Base-by-base conservation (phyloP, 768 basidiomycete species). In the Xerocomellus dryophilus region DNA sequence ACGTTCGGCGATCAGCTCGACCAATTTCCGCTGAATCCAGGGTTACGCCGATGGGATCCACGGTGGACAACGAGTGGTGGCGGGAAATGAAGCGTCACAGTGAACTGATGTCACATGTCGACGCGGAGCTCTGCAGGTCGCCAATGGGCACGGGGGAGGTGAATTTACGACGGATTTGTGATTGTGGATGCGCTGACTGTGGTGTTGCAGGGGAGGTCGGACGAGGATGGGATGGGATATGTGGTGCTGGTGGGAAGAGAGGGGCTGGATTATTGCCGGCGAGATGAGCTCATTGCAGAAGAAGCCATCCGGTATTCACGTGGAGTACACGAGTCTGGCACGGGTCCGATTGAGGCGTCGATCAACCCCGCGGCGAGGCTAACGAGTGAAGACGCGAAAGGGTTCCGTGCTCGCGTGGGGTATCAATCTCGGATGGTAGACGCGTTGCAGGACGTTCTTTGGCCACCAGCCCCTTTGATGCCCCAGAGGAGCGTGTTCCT, bases 201-300 rank as follows among this genome's bases (percentile, higher is more conserved):
- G 14, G 46, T 1, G 10, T 32, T 39, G 43, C 47, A 67, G 64
- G 67, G 40, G 46, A 70, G 69, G 29, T 71, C 73, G 12, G 68
- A 67, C 20, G 83, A 86, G 64, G 85, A 85, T 60, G 85, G 85
- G 64, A 59, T 78, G 35, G 86, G 84, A 6, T 75, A 81, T 62
- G 56, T 56, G 18, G 71, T 77, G 57, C 59, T 83, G 50, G 51
- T 35, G 21, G 39, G 27, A 46, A 29, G 64, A 54, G 58, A 61
- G 51, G 60, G 51, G 43, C 50, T 68, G 58, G 77, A 65, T 48
- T 65, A 73, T 56, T 68, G 74, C 60, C 73, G 74, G 70, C 70
- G 72, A 54, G 79, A 84, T 61, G 67, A 67, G 60, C 71, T 79
- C 70, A 82, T 84, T 59, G 75, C 71, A 59, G 70, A 69, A 53